Base-by-base conservation (phyloP, 2,329 filamentous ascomycete genomes). In the Penicillium hordei region DNA sequence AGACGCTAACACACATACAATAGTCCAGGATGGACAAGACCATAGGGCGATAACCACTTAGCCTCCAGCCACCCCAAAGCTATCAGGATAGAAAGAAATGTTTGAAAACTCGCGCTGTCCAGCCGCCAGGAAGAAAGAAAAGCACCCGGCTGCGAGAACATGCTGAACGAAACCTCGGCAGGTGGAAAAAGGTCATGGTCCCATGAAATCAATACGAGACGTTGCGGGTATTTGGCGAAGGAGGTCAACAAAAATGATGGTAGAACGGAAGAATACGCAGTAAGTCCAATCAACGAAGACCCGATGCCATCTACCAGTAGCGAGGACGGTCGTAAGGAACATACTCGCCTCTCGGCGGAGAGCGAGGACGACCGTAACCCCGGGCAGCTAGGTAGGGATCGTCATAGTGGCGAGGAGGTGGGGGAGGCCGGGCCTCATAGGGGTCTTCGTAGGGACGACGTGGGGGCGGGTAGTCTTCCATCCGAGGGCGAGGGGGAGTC, bases 401-500 rank as follows among this genome's bases (percentile, higher is more conserved):
- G 56, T 86, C 83, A 68, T 82, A 82, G 56, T 80, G 78, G 60
- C 81, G 77, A 38, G 76, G 81, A 55, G 81, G 81, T 38, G 82
- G 81, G 36, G 82, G 80, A 54, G 74, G 73, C 19, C 76, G 74
- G 48, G 73, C 83, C 69, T 81, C 76, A 72, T 87, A 87, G 4
- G 83, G 83, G 65, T 87, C 85, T 60, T 86, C 83, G 69, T 83
- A 83, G 45, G 82, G 79, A 66, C 82, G 76, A 58, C 78, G 82
- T 60, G 82, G 82, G 52, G 82, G 82, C 44, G 79, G 79, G 66
- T 96, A 94, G 70, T 96, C 92, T 60, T 93, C 89, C 62, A 89
- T 81, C 44, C 89, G 87, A 63, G 89, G 88, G 64, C 89, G 88
- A 44, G 89, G 89, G 60, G 91, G 91, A 56, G 90, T 91, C 57